Evolutionary conservation across 2,329 filamentous ascomycete species (phyloP).

Genomic region (Fusarium torreyae): DNA sequence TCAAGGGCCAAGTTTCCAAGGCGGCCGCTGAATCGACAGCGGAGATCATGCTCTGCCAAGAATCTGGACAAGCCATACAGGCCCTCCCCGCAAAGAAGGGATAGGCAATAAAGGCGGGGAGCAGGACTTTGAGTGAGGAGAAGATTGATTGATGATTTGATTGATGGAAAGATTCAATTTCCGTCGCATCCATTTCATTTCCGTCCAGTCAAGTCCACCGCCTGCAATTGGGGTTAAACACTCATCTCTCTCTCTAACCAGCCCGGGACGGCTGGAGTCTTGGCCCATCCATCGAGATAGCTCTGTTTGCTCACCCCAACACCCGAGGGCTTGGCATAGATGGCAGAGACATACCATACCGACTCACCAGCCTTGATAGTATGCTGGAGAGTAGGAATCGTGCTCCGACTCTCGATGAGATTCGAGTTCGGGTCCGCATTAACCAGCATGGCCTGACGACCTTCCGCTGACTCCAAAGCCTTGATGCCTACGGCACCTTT

Average conservation of each 20-base stretch:
- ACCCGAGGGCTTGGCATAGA: constrained; percentile 78
- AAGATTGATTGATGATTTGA: constrained; percentile 35
- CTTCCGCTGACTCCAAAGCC: constrained; percentile 65
- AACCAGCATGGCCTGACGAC: constrained; percentile 74
- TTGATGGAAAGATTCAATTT: constrained; percentile 47
- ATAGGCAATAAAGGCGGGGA: constrained; percentile 26
- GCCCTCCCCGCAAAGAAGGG: constrained; percentile 33
- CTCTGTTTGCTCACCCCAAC: constrained; percentile 65
- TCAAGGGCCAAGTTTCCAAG: constrained; percentile 34
- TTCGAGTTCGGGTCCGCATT: constrained; percentile 87
- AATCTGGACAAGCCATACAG: constrained; percentile 20
- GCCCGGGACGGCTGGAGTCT: constrained; percentile 68
- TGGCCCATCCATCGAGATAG: constrained; percentile 75
- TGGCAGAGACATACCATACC: constrained; percentile 78
- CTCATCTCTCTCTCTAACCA: constrained; percentile 72
- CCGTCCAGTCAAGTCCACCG: constrained; percentile 30
- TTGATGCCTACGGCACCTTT: constrained; percentile 71
- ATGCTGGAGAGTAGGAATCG: constrained; percentile 78
- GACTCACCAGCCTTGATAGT: constrained; percentile 71
- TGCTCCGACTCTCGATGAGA: constrained; percentile 78
- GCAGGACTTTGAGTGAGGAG: constrained; percentile 34
- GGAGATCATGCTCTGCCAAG: constrained; percentile 39
- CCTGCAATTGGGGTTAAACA: constrained; percentile 37
- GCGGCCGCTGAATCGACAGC: constrained; percentile 24
- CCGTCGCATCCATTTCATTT: constrained; percentile 20